These are phyloP conservation scores for Pelargonium cotyledonis DNA, from an alignment of 441 rosid species.

Conservation along the genomic window DNA sequence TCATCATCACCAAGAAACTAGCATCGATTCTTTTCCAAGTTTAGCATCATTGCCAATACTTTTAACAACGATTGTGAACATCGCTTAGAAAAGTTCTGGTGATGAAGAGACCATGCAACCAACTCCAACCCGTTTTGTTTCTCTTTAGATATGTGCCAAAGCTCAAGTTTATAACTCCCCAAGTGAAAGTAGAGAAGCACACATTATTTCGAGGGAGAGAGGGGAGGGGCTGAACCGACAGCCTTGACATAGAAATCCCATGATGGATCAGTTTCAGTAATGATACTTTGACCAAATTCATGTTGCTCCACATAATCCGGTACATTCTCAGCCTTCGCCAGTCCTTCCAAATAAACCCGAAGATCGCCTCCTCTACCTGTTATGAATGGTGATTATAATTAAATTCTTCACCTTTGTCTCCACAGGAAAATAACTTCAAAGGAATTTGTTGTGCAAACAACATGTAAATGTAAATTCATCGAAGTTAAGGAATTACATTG, in stretches of 20 bases:
- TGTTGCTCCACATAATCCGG: constrained; percentile 52
- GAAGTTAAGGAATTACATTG: not conserved
- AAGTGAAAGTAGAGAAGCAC: not conserved
- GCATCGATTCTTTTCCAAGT: not conserved
- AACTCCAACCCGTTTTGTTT: not conserved
- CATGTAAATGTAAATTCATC: not conserved
- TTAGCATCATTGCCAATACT: not conserved
- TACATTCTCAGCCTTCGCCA: constrained; percentile 48
- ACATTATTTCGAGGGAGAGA: constrained; percentile 3
- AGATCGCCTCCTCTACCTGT: constrained; percentile 65
- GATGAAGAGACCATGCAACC: no score
- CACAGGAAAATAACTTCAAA: not conserved
- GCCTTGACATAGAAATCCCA: constrained; percentile 60
- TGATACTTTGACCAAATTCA: constrained; percentile 65
- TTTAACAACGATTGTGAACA: not conserved
- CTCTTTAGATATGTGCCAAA: not conserved
- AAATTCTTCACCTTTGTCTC: not conserved
- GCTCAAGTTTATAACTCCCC: not conserved
- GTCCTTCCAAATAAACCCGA: constrained; percentile 52
- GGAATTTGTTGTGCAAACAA: not conserved
- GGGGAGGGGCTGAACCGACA: constrained; percentile 23
- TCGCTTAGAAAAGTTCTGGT: no score
- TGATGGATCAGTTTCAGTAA: constrained; percentile 38
- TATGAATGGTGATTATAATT: not conserved
- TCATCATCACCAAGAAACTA: not conserved